A percentile compares a stretch with the other conserved stretches of the same genome.
phyloP scores from a whole-genome alignment of 805 yeast genomes.

The Monosporozyma unispora region DNA sequence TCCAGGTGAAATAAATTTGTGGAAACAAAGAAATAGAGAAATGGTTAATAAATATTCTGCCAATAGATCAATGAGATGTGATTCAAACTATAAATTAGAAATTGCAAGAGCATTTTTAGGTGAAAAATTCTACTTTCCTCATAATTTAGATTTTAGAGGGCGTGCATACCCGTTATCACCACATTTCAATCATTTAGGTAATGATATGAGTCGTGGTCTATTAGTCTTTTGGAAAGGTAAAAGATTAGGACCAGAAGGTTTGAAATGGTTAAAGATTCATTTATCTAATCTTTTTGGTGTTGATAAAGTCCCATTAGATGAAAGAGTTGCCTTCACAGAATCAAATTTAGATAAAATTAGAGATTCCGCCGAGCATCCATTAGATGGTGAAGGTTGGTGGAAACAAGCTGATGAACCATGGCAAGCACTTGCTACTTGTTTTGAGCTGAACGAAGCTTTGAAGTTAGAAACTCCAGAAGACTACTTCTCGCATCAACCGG shows the following conservation, averaged over 20 bases:
- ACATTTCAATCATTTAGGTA: constrained; percentile 72
- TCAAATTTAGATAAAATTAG: constrained; percentile 45
- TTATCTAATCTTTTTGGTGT: constrained; percentile 64
- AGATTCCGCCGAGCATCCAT: constrained; percentile 57
- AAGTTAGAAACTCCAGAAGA: constrained; percentile 55
- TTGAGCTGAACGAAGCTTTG: constrained; percentile 55
- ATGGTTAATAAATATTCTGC: constrained; percentile 53
- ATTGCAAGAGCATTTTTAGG: constrained; percentile 90
- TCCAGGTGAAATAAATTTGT: constrained; percentile 59
- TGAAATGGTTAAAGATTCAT: constrained; percentile 70
- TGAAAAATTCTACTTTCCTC: constrained; percentile 70
- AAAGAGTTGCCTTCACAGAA: constrained; percentile 52
- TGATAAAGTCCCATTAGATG: constrained; percentile 61
- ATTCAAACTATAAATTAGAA: constrained; percentile 84
- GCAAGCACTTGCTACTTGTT: constrained; percentile 67
- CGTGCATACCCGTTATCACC: constrained; percentile 78
- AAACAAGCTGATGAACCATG: constrained; percentile 69
- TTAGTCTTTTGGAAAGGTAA: constrained; percentile 72
- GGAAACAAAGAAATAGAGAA: constrained; percentile 53
- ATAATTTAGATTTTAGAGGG: constrained; percentile 74
- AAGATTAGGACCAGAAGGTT: constrained; percentile 52
- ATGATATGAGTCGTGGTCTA: constrained; percentile 66
- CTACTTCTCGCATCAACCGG: constrained; percentile 62
- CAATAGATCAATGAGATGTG: constrained; percentile 83
- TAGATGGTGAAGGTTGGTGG: constrained; percentile 56